Evolutionary conservation across 2,329 filamentous ascomycete species (phyloP), one percentile per base, ranked within the genome.

Genomic region (Clonostachys sp.): DNA sequence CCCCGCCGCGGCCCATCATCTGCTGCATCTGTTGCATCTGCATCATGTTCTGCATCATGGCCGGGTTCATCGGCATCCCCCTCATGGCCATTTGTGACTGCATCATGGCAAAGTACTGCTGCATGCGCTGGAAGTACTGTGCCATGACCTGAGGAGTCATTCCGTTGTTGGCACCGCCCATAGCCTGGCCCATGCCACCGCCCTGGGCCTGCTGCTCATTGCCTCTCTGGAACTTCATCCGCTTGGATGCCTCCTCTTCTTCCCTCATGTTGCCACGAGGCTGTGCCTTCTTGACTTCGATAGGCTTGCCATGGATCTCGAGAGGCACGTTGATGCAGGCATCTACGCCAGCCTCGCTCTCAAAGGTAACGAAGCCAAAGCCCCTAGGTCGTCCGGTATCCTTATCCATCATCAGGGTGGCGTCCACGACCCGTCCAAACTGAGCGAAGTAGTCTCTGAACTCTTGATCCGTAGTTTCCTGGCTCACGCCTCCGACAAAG

Each of bases 351-450:
- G 89, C 85, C 61, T 99, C 94, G 55, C 86, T 95, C 68, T 99
- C 94, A 58, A 99, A 99, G 0, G 94, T 99, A 46, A 99, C 94
- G 65, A 99, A 99, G 13, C 94, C 94, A 61, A 99, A 99, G 2
- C 94, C 94, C 61, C 94, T 81, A 4, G 94, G 94, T 39, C 94
- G 83, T n/a, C 94, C 94, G 1, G 94, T 99, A 66, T 99, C 94
- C 70, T 99, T 99, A 66, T 99, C 94, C 84, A 99, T 99, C 94
- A 99, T 99, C 3, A 99, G 82, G 0, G 94, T 99, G 3, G 94
- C 94, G 69, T 99, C 94, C 38, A 99, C 86, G 17, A 99, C 94
- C 51, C 92, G 86, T 30, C 94, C 94, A 59, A 97, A 99, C 61
- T 96, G 89, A 61, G 88, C 90, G 71, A 99, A 99, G 70, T 96